Conservation (phyloP, 2,329 filamentous ascomycete species). For the Fusarium sp. region DNA sequence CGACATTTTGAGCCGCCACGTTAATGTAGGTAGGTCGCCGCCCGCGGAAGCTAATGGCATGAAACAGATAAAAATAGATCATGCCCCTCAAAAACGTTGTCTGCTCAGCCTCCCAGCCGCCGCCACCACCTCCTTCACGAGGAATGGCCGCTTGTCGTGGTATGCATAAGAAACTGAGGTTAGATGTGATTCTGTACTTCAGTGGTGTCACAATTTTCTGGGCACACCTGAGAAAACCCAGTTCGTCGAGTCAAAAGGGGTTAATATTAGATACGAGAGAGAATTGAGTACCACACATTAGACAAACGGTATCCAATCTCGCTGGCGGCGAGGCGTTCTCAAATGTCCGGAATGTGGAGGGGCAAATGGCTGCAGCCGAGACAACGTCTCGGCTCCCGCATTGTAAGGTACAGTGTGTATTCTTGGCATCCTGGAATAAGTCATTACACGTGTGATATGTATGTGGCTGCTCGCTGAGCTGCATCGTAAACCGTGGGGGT, state of each 20-base stretch:
- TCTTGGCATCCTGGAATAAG: slow-evolving; percentile 6
- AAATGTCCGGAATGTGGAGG: slow-evolving; percentile 7
- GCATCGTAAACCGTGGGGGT: not conserved
- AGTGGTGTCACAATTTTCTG: not conserved
- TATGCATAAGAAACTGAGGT: slow-evolving; percentile 4
- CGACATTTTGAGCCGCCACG: slow-evolving; percentile 27
- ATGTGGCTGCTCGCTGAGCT: not conserved
- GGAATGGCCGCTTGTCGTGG: slow-evolving; percentile 4
- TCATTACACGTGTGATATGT: not conserved
- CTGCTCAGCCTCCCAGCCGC: slow-evolving; percentile 33
- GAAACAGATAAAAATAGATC: slow-evolving; percentile 36
- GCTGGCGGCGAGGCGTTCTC: slow-evolving; percentile 12
- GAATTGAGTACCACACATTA: not conserved
- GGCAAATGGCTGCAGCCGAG: slow-evolving; percentile 1
- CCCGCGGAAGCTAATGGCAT: slow-evolving; percentile 8
- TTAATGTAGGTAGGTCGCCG: not conserved
- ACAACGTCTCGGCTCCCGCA: slow-evolving; percentile 9
- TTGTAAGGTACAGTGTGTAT: not conserved
- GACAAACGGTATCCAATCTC: slow-evolving; percentile 30
- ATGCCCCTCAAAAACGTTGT: slow-evolving; percentile 1
- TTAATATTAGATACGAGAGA: not conserved
- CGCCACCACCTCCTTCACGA: not conserved
- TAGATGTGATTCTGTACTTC: not conserved
- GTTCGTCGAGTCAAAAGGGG: not conserved
- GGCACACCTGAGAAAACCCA: not conserved